Base-by-base conservation (phyloP, 768 basidiomycete genomes). In the Mycena vulgaris region DNA sequence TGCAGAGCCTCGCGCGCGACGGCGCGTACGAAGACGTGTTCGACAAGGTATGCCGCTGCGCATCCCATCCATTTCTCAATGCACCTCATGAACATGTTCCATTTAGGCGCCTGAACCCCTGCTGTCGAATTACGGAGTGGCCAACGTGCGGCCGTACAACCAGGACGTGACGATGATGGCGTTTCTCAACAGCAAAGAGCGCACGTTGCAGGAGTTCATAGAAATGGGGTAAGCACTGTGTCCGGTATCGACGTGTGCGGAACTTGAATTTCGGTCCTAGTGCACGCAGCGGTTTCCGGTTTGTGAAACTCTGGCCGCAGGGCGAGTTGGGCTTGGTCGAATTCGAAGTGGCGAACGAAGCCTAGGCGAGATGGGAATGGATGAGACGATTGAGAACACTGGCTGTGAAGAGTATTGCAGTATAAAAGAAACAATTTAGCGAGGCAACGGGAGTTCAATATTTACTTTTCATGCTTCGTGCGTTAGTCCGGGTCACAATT, bases 141-240 rank as follows among this genome's bases (percentile, higher is more conserved):
- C 83, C 3, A 78, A 75, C 53, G 76, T 83, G 33, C 77, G 82
- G 10, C 78, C 78, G 31, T 87, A 88, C 67, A 75, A 84, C 35
- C 82, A 82, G 56, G 88, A 88, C 64, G 40, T 88, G 30, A 82
- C 79, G 52, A 86, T 88, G 87, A 83, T 86, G 82, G 48, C 75
- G 17, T 35, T 80, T 16, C 73, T 84, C 14, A 86, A 88, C 47
- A 74, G 79, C 8, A 79, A 82, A 69, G 86, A 87, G 66, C 82
- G 87, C 4, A 83, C 80, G 0, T 49, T 88, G 23, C 70, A 81
- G 4, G 82, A 87, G 3, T 84, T 83, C 52, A 77, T 83, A 9
- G 64, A 78, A 1, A 64, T 87, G 7, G 82, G 78, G 8, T 66
- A n/a, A n/a, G n/a, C n/a, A n/a, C n/a, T n/a, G n/a, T n/a, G n/a